Conservation (phyloP, 257 asterid species). For the Solanum lycopersicoides region DNA sequence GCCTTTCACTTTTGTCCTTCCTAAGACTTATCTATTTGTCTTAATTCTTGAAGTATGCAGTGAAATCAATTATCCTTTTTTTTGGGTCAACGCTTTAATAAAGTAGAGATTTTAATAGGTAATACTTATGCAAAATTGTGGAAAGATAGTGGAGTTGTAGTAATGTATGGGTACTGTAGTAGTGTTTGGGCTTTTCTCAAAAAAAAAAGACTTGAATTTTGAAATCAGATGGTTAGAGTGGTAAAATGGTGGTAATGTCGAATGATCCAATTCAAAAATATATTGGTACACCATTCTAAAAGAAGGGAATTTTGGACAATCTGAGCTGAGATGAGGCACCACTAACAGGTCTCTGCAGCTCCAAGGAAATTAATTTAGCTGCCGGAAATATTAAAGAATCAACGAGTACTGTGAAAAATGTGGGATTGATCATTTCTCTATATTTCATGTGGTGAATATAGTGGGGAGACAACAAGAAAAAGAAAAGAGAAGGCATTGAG, state of each 20-base stretch:
- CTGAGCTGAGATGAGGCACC: neutral
- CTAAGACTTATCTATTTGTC: neutral
- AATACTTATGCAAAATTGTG: neutral
- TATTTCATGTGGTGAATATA: neutral
- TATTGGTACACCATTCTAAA: neutral
- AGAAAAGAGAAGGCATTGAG: neutral
- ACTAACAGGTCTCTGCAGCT: neutral
- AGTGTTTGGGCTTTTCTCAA: neutral
- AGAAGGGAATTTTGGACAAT: neutral
- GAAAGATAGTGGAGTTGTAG: neutral
- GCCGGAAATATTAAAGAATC: neutral
- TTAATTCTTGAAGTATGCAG: neutral
- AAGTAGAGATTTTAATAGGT: neutral
- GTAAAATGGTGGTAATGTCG: neutral
- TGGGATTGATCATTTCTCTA: neutral
- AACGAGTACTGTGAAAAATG: neutral
- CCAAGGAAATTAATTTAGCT: neutral
- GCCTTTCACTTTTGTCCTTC: neutral
- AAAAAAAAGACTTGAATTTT: neutral
- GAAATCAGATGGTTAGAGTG: neutral
- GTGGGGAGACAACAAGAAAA: neutral
- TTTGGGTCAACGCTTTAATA: neutral
- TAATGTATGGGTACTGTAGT: neutral
- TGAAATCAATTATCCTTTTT: neutral
- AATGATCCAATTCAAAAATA: neutral